Evolutionary conservation across 2,329 filamentous ascomycete species (phyloP).

Genomic region (Colletotrichum tropicale): DNA sequence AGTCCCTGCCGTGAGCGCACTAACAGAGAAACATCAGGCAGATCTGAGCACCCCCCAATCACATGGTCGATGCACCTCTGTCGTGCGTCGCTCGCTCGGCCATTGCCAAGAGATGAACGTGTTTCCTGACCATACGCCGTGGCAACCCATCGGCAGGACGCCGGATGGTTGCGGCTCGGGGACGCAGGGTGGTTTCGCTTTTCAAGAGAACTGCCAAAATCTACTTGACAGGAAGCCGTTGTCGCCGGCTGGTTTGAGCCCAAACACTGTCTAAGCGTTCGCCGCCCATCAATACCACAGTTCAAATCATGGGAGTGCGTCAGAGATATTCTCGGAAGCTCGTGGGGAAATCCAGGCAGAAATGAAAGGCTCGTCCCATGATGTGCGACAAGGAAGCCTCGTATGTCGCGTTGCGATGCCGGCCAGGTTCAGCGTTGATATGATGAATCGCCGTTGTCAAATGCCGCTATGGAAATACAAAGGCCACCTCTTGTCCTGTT

Average conservation of each 20-base stretch:
- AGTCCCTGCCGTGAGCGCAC: not conserved
- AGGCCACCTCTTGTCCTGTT: not conserved
- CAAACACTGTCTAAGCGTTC: constrained; percentile 14
- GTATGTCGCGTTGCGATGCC: not conserved
- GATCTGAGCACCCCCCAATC: not conserved
- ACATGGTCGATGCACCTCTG: not conserved
- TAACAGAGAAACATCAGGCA: not conserved
- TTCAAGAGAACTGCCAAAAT: not conserved
- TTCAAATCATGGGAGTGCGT: not conserved
- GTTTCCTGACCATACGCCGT: not conserved
- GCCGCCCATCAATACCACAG: not conserved
- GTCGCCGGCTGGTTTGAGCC: not conserved
- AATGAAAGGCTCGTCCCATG: not conserved
- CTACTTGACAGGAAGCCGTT: not conserved
- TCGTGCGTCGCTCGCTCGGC: not conserved
- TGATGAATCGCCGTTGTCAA: not conserved
- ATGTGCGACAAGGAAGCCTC: not conserved
- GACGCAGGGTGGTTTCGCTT: not conserved
- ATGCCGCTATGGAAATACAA: not conserved
- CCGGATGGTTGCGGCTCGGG: not conserved
- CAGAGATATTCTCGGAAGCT: not conserved
- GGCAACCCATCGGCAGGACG: not conserved
- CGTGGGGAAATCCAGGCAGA: not conserved
- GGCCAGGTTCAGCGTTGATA: not conserved
- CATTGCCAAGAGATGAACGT: not conserved